Percentiles rank a stretch among this genome's conserved stretches.
Conservation (phyloP, 2,329 filamentous ascomycete species). For the Scedosporium minutisporum region DNA sequence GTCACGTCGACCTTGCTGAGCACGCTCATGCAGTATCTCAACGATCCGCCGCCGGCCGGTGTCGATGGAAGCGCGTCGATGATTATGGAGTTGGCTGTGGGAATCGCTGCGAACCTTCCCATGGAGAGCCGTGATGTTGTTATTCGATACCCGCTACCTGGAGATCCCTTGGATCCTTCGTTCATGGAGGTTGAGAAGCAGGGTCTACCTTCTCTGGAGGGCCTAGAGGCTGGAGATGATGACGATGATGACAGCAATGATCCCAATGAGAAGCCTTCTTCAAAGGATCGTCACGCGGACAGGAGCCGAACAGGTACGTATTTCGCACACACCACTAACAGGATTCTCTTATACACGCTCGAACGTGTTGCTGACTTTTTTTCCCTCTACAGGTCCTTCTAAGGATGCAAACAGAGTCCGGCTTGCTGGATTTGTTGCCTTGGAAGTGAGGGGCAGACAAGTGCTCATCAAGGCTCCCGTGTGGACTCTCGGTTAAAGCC, state of each 20-base stretch:
- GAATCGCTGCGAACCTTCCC: slow-evolving; percentile 76
- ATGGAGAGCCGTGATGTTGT: slow-evolving; percentile 85
- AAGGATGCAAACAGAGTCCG: slow-evolving; percentile 51
- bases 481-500: slow-evolving; percentile 41
- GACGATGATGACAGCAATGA: slow-evolving; percentile 30
- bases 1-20: slow-evolving; percentile 60
- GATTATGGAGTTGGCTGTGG: slow-evolving; percentile 85
- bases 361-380: background rate
- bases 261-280: slow-evolving; percentile 34
- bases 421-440: slow-evolving; percentile 64
- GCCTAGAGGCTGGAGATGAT: slow-evolving; percentile 30
- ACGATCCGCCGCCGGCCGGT: slow-evolving; percentile 66
- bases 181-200: slow-evolving; percentile 83
- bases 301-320: background rate
- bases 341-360: background rate
- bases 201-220: slow-evolving; percentile 51
- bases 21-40: slow-evolving; percentile 62
- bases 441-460: slow-evolving; percentile 68
- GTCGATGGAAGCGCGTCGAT: slow-evolving; percentile 83
- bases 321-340: background rate
- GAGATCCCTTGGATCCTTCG: slow-evolving; percentile 56
- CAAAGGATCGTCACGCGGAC: slow-evolving; percentile 9
- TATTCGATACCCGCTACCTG: slow-evolving; percentile 76
- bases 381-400: background rate
- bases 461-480: slow-evolving; percentile 69